Evolutionary conservation across 306 rosid species (phyloP).

Genomic region (Luffa acutangula): DNA sequence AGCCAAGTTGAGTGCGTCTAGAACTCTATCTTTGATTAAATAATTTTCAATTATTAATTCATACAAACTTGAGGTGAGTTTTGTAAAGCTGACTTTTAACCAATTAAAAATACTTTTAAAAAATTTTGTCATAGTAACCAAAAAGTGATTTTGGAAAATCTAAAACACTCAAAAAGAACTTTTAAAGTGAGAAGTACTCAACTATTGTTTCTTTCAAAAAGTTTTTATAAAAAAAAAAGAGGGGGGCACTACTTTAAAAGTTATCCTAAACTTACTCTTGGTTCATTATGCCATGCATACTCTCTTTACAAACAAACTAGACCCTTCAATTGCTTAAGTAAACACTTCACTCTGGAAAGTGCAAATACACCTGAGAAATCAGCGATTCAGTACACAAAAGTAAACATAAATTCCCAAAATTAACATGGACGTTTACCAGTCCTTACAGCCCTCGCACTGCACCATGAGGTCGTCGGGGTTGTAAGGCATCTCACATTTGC

Average conservation of each 20-base stretch:
- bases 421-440: slow-evolving; percentile 47
- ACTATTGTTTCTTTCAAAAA: background rate
- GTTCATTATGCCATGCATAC: background rate
- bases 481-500: slow-evolving; percentile 95
- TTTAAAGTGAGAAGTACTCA: background rate
- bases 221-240: background rate
- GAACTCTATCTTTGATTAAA: background rate
- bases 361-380: background rate
- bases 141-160: background rate
- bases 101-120: background rate
- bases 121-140: background rate
- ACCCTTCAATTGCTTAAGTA: background rate
- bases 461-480: slow-evolving; percentile 96
- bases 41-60: background rate
- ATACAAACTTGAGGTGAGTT: background rate
- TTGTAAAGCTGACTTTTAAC: background rate
- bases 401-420: background rate
- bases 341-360: background rate
- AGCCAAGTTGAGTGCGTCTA: background rate
- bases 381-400: background rate
- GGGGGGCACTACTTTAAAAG: background rate
- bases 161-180: background rate
- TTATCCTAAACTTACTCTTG: background rate
- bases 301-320: background rate
- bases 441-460: slow-evolving; percentile 94